These are phyloP conservation scores for Teratosphaeria epicoccoides DNA, from an alignment of 2,329 filamentous ascomycete species.

Conservation along the genomic window DNA sequence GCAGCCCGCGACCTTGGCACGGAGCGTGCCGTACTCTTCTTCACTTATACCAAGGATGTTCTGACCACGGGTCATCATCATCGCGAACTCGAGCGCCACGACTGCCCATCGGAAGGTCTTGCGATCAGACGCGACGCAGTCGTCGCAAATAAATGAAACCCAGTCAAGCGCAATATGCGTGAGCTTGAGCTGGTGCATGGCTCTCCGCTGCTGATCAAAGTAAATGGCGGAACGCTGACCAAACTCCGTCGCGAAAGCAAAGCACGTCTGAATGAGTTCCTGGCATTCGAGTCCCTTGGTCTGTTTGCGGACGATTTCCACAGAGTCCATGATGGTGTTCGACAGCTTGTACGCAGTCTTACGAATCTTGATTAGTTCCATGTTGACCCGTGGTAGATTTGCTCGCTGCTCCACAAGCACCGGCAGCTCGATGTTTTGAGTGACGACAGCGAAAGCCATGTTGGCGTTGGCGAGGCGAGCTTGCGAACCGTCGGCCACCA, in stretches of 20 bases:
- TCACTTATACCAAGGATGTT: constrained; percentile 88
- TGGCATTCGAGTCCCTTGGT: constrained; percentile 73
- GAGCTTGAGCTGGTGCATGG: constrained; percentile 95
- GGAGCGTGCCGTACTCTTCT: constrained; percentile 70
- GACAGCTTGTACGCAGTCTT: constrained; percentile 93
- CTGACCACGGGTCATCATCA: constrained; percentile 90
- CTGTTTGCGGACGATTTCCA: constrained; percentile 82
- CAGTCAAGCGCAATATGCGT: constrained; percentile 90
- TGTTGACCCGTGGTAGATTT: constrained; percentile 84
- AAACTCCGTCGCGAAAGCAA: constrained; percentile 97
- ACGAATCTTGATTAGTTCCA: constrained; percentile 84
- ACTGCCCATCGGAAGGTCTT: constrained; percentile 98
- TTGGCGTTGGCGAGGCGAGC: constrained; percentile 69
- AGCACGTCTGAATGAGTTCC: constrained; percentile 94
- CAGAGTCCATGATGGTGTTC: constrained; percentile 97
- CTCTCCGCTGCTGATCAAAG: constrained; percentile 88
- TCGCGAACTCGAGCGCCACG: constrained; percentile 86
- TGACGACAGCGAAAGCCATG: constrained; percentile 65
- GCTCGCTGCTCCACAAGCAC: constrained; percentile 86
- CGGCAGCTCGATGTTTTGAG: constrained; percentile 74
- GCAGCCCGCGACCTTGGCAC: constrained; percentile 85
- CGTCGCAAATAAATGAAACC: constrained; percentile 96
- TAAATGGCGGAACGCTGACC: constrained; percentile 88
- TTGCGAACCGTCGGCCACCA: constrained; percentile 81
- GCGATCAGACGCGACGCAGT: constrained; percentile 85